These are phyloP conservation scores for Wickerhamiella pararugosa DNA, from an alignment of 1,139 yeast species.

Conservation along the genomic window DNA sequence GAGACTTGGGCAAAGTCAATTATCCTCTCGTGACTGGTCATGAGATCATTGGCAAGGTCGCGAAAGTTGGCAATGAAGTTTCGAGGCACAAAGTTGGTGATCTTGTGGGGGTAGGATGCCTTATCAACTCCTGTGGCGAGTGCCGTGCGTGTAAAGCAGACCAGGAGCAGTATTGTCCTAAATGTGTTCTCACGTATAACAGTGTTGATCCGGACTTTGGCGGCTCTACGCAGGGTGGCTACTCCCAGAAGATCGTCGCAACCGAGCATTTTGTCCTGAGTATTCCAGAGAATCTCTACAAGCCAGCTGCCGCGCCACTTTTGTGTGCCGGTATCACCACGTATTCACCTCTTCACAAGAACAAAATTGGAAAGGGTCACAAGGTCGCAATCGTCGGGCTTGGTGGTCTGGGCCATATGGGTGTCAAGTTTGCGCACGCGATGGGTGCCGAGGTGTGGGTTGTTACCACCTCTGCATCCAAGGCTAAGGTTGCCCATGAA, in stretches of 20 bases:
- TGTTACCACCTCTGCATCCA: constrained; percentile 31
- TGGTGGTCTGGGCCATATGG: constrained; percentile 70
- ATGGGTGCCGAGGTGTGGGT: constrained; percentile 56
- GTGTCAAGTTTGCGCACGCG: constrained; percentile 67
- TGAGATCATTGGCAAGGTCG: constrained; percentile 79
- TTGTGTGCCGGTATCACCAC: constrained; percentile 57
- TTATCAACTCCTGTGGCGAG: constrained; percentile 56
- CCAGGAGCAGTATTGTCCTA: constrained; percentile 53
- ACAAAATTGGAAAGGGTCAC: constrained; percentile 36
- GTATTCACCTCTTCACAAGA: constrained; percentile 17
- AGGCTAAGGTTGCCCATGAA: constrained; percentile 31
- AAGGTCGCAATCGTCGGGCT: constrained; percentile 77
- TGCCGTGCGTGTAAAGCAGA: constrained; percentile 62
- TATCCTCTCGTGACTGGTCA: constrained; percentile 72
- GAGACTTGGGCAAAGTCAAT: constrained; percentile 53
- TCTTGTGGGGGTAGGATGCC: constrained; percentile 57
- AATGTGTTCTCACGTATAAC: constrained; percentile 60
- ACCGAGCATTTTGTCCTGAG: constrained; percentile 39
- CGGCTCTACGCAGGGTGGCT: constrained; percentile 39
- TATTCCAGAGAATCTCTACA: constrained; percentile 34
- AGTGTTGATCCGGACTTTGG: constrained; percentile 12
- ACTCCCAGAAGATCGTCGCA: constrained; percentile 41
- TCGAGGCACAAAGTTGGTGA: constrained; percentile 63
- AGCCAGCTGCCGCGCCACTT: constrained; percentile 42
- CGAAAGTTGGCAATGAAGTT: constrained; percentile 53